Evolutionary conservation across 139 green algal species (phyloP).

Genomic region (Chlamydomonas eustigma): DNA sequence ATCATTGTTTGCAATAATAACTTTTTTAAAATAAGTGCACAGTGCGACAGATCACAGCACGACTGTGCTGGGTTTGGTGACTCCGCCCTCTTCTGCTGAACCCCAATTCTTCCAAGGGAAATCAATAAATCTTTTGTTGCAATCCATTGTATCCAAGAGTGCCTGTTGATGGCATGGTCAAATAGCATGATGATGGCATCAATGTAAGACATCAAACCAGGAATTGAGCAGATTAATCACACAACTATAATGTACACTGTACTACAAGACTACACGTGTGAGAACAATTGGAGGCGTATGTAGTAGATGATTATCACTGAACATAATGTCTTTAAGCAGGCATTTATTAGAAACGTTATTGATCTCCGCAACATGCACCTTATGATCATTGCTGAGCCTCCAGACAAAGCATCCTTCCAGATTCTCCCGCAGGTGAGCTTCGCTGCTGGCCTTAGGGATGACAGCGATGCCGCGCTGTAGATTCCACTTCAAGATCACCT

Average conservation of each 20-base stretch:
- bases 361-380: slow-evolving; percentile 12
- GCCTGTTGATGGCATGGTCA: slow-evolving; percentile 43
- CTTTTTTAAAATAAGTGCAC: too few relatives aligned
- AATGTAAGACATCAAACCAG: too few relatives aligned
- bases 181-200: not conserved
- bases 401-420: slow-evolving; percentile 11
- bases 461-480: slow-evolving; percentile 76
- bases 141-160: slow-evolving; percentile 19
- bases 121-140: slow-evolving; percentile 18
- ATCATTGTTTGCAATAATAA: too few relatives aligned
- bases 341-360: too few relatives aligned
- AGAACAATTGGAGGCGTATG: too few relatives aligned
- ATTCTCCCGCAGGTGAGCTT: slow-evolving; percentile 15
- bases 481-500: slow-evolving; percentile 83
- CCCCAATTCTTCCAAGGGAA: slow-evolving; percentile 52
- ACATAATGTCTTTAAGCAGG: too few relatives aligned
- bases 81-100: slow-evolving; percentile 44
- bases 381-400: slow-evolving; percentile 17
- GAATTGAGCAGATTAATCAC: too few relatives aligned
- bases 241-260: too few relatives aligned
- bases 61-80: slow-evolving; percentile 39
- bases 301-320: too few relatives aligned
- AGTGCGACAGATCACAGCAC: too few relatives aligned
- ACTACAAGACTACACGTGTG: too few relatives aligned
- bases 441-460: slow-evolving; percentile 49